These are phyloP conservation scores for Colletotrichum sidae DNA, from an alignment of 2,329 filamentous ascomycete genomes.

Conservation along the genomic window DNA sequence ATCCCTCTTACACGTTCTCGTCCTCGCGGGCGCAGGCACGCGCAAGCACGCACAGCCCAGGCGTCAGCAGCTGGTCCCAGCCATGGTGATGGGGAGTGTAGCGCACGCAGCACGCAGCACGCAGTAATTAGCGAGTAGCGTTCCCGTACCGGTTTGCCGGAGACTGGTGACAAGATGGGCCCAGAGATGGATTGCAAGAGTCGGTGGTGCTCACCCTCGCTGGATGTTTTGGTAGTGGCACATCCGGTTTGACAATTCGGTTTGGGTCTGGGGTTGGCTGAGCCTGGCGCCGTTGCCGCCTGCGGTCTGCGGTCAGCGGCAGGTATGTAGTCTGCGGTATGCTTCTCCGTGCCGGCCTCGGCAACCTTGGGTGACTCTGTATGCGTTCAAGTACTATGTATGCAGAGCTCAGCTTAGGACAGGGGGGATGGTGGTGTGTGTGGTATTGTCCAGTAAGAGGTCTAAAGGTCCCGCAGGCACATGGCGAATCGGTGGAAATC, in stretches of 20 bases:
- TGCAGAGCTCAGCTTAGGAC: constrained; percentile 28
- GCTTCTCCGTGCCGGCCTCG: constrained; percentile 28
- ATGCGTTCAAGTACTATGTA: constrained; percentile 28
- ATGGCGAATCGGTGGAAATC: constrained; percentile 27
- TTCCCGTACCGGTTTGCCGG: constrained; percentile 6
- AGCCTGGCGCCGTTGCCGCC: constrained; percentile 34
- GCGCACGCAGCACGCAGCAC: not conserved
- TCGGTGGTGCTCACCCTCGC: not conserved
- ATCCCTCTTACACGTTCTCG: constrained; percentile 13
- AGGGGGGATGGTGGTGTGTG: not conserved
- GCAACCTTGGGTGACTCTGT: constrained; percentile 24
- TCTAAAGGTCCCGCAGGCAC: constrained; percentile 15
- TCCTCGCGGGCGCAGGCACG: constrained; percentile 25
- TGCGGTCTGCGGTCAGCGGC: not conserved
- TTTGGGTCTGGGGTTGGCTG: constrained; percentile 8
- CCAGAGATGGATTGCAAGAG: not conserved
- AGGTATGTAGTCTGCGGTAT: not conserved
- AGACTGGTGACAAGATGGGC: constrained; percentile 18
- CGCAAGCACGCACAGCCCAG: constrained; percentile 29
- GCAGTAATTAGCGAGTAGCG: too few relatives aligned
- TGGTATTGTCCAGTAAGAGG: not conserved
- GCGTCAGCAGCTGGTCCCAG: constrained; percentile 32
- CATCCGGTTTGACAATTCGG: constrained; percentile 20
- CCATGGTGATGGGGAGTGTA: constrained; percentile 18
- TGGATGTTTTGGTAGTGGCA: not conserved